Percentiles rank a stretch among this genome's conserved stretches.
Conservation (phyloP, 352 stramenopile genomes). For the Vaucheria bursata region DNA sequence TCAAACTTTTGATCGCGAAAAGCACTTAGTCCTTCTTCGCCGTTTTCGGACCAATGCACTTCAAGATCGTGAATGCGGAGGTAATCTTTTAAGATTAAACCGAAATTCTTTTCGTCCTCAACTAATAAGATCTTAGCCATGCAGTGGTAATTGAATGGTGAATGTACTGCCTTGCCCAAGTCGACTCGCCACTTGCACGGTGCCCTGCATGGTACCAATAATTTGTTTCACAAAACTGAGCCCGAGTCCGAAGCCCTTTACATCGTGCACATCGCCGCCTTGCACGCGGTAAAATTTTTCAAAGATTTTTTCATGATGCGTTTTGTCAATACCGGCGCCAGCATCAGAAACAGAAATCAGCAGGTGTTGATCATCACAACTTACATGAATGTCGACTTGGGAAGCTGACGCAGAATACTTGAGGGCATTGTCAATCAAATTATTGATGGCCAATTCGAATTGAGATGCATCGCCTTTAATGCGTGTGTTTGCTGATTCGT, state of each 20-base stretch:
- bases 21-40: background rate
- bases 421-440: background rate
- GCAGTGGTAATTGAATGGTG: background rate
- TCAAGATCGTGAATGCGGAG: background rate
- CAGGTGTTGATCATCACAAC: background rate
- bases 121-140: background rate
- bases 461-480: background rate
- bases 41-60: background rate
- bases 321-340: background rate
- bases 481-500: background rate
- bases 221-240: background rate
- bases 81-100: background rate
- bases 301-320: background rate
- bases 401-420: background rate
- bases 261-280: background rate
- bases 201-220: background rate
- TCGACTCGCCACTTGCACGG: background rate
- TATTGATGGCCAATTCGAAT: background rate
- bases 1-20: background rate
- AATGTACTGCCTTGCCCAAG: background rate
- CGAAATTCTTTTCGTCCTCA: background rate
- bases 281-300: background rate
- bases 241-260: background rate
- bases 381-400: background rate
- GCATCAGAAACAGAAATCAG: background rate